A percentile compares a stretch with the other conserved stretches of the same genome.
phyloP scores from a whole-genome alignment of 805 yeast genomes.

The Saturnispora besseyi region DNA sequence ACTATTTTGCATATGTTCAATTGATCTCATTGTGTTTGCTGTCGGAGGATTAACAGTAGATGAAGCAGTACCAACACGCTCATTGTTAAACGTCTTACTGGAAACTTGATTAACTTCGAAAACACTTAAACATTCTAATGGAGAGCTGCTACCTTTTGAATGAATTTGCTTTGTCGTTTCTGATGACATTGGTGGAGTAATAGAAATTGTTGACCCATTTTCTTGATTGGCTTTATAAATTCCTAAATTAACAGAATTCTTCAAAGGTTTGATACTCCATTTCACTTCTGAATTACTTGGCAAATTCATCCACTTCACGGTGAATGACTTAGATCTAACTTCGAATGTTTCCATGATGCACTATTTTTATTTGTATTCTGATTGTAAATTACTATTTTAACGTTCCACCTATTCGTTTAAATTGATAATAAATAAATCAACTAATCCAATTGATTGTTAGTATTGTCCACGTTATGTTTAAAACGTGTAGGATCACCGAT shows the following conservation, averaged over 20 bases:
- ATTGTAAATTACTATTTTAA: neutral
- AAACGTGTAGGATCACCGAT: neutral
- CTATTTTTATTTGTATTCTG: neutral
- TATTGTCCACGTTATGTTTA: neutral
- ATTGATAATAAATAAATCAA: neutral
- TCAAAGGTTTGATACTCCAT: conserved; percentile 78
- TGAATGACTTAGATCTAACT: conserved; percentile 79
- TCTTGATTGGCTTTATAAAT: conserved; percentile 23
- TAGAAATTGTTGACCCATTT: neutral
- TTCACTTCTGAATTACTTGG: conserved; percentile 56
- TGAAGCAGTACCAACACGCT: neutral
- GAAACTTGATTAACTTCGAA: conserved; percentile 26
- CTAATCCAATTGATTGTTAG: neutral
- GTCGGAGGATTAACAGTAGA: neutral
- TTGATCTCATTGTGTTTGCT: neutral
- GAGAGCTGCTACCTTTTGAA: conserved; percentile 1
- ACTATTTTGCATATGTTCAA: neutral
- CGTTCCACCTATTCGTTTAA: neutral
- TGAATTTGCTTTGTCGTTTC: conserved; percentile 2
- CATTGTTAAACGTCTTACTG: conserved; percentile 21
- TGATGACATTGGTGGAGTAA: conserved; percentile 10
- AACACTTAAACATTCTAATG: conserved; percentile 18
- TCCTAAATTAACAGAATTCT: conserved; percentile 42
- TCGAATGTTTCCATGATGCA: conserved; percentile 76
- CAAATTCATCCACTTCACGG: conserved; percentile 84